phyloP scores from a whole-genome alignment of 805 yeast species.

The Lipomyces sp. region DNA sequence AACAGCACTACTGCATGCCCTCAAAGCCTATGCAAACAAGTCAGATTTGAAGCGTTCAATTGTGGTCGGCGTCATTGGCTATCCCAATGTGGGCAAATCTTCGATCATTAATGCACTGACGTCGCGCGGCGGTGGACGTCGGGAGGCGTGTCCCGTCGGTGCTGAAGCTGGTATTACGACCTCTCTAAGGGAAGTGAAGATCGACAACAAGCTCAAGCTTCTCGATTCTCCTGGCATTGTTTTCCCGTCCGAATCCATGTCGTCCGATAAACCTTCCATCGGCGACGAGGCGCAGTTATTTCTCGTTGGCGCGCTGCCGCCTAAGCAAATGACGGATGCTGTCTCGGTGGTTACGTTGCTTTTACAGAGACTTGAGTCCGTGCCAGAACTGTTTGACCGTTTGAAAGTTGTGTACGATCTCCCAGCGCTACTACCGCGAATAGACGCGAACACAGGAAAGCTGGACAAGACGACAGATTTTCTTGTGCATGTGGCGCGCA shows the following conservation, averaged over 20 bases:
- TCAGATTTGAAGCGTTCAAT: slow-evolving; percentile 86
- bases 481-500: slow-evolving; percentile 89
- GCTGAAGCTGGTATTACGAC: slow-evolving; percentile 98
- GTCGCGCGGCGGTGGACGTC: slow-evolving; percentile 64
- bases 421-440: slow-evolving; percentile 68
- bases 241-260: slow-evolving; percentile 63
- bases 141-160: slow-evolving; percentile 89
- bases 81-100: slow-evolving; percentile 91
- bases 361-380: slow-evolving; percentile 74
- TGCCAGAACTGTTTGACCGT: slow-evolving; percentile 65
- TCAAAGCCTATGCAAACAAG: slow-evolving; percentile 83
- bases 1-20: slow-evolving; percentile 70
- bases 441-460: slow-evolving; percentile 55
- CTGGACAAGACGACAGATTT: slow-evolving; percentile 83
- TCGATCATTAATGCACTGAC: slow-evolving; percentile 85
- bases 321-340: slow-evolving; percentile 83
- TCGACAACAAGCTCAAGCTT: slow-evolving; percentile 85
- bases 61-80: slow-evolving; percentile 94
- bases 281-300: slow-evolving; percentile 84
- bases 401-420: slow-evolving; percentile 74
- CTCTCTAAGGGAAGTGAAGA: slow-evolving; percentile 84
- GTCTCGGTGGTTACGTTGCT: slow-evolving; percentile 77
- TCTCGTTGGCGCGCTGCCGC: slow-evolving; percentile 85
- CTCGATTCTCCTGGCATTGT: slow-evolving; percentile 98
- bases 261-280: slow-evolving; percentile 47